Base-by-base conservation (phyloP, 345 rosid species). In the Acer negundo region DNA sequence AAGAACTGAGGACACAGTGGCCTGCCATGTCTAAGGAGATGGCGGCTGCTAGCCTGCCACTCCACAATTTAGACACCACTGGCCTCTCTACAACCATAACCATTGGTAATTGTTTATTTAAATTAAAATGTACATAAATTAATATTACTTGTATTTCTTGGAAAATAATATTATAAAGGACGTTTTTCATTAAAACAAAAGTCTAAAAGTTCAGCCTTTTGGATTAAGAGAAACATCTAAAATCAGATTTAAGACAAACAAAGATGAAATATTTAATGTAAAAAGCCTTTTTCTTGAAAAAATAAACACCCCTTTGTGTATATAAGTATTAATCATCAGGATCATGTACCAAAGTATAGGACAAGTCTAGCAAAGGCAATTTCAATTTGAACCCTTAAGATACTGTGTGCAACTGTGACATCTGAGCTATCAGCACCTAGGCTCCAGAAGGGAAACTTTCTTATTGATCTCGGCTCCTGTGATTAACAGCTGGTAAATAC, bases 401-500 rank as follows among this genome's bases (percentile, higher is more conserved):
- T 19, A 23, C 17, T 3, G 53, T 16, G 26, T 42, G 35, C 12
- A 24, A 17, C 15, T 35, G 46, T 62, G 38, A 35, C 15, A 53
- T 10, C 9, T 42, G 10, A 42, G 11, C 20, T 2, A 24, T 6
- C 10, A 19, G 26, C 69, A 1, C 20, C 10, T 74, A 51, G 22
- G 15, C 40, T 16, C 23, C 70, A 20, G 31, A 23, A 22, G 58
- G 26, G 15, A 31, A 23, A 7, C 67, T 35, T 55, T 28, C 20
- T 51, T 22, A 1, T 26, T 46, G 28, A 42, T 82, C 62, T 69
- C 7, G 70, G 67, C 26, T 68, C 67, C 62, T 55, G 51, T 31
- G 40, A 59, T 40, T 62, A 62, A 58, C 82, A 73, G 81, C 67
- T 46, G 10, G 31, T 19, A 64, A 62, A 76, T 78, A 65, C 35